Conservation (phyloP, 164 flowering plant species). For the Chimonanthus praecox region DNA sequence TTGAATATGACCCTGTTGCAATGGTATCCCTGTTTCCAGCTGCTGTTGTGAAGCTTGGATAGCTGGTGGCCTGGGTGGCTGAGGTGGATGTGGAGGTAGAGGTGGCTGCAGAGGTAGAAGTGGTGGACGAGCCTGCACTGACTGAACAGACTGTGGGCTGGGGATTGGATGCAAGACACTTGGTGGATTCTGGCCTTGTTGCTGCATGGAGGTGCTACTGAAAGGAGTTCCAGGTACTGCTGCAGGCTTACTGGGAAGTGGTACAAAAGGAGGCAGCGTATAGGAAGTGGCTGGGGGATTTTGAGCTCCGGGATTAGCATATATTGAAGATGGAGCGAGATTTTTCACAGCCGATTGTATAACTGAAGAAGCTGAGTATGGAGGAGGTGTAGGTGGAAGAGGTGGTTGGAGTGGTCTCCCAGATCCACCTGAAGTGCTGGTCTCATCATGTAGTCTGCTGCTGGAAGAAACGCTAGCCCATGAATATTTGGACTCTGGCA, state of each 20-base stretch:
- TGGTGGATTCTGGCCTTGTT: constrained; percentile 42
- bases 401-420: constrained; percentile 67
- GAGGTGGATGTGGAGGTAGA: constrained; percentile 73
- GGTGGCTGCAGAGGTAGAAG: constrained; percentile 88
- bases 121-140: constrained; percentile 52
- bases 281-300: constrained; percentile 40
- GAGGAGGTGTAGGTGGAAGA: constrained; percentile 92
- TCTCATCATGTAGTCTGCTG: constrained; percentile 21
- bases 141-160: constrained; percentile 37
- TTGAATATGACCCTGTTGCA: constrained; percentile 51
- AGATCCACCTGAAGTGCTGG: constrained; percentile 35
- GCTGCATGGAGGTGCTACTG: constrained; percentile 41
- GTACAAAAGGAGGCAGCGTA: constrained; percentile 39
- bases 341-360: constrained; percentile 31
- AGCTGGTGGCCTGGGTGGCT: constrained; percentile 60
- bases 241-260: constrained; percentile 47
- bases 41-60: constrained; percentile 45
- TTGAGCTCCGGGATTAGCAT: constrained; percentile 41
- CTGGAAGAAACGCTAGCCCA: constrained; percentile 41
- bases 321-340: constrained; percentile 37
- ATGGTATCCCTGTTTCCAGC: constrained; percentile 49
- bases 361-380: constrained; percentile 44
- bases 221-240: constrained; percentile 41
- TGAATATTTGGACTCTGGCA: constrained; percentile 43
- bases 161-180: constrained; percentile 39